These are phyloP conservation scores for Cercospora zeae-maydis DNA, from an alignment of 2,329 filamentous ascomycete species.

Conservation along the genomic window DNA sequence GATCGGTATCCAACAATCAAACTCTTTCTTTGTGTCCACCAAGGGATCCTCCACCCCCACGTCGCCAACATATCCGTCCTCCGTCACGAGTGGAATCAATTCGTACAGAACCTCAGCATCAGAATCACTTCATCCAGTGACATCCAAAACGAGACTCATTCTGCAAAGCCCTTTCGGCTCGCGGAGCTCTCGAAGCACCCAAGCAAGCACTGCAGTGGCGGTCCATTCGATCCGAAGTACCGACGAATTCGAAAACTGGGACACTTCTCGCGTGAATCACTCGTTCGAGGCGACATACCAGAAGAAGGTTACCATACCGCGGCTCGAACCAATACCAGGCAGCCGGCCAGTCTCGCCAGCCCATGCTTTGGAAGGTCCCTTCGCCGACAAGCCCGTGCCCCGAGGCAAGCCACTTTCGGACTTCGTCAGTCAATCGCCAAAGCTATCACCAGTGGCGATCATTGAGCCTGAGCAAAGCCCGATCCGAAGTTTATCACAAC, in stretches of 20 bases:
- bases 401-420: constrained; percentile 18
- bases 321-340: constrained; percentile 67
- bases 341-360: constrained; percentile 65
- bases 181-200: constrained; percentile 33
- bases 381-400: constrained; percentile 33
- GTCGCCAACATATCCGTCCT: constrained; percentile 26
- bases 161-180: constrained; percentile 51
- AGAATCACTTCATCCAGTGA: constrained; percentile 50
- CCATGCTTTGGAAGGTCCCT: constrained; percentile 54
- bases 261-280: constrained; percentile 65
- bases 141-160: constrained; percentile 56
- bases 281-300: constrained; percentile 57
- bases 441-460: constrained; percentile 7
- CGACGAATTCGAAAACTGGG: constrained; percentile 71
- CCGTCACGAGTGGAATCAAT: constrained; percentile 23
- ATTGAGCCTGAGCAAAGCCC: constrained; percentile 16
- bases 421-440: constrained; percentile 16
- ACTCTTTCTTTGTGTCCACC: constrained; percentile 16
- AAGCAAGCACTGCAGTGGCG: constrained; percentile 27
- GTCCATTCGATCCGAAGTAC: constrained; percentile 40
- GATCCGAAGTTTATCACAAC: constrained; percentile 11
- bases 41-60: constrained; percentile 9
- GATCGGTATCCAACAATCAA: constrained; percentile 25
- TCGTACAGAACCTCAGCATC: constrained; percentile 28
- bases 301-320: constrained; percentile 41